Evolutionary conservation across 208 protist genomes (phyloP), one percentile per base, ranked within the genome.

Genomic region (Trypanosoma cruzi): DNA sequence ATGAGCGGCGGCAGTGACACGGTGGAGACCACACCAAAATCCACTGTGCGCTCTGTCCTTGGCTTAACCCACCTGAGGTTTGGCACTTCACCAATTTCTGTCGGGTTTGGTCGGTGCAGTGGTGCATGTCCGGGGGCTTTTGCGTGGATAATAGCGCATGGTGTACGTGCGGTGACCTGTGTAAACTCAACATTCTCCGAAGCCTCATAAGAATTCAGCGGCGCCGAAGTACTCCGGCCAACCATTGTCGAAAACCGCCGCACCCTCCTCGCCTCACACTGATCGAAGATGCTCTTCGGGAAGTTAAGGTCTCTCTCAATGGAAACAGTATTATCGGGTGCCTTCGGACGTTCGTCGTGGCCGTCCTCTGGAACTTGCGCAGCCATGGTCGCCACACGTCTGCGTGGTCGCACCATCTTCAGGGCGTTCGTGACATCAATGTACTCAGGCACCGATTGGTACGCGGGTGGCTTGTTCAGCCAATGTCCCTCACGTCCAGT

Each of bases 1-100:
- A 32, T 11, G 0, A 72, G 64, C 18, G 73, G 53, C 31, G 81
- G 64, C 58, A 80, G 68, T 28, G 67, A 70, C 11, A 77, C 74
- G 2, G 73, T 68, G 31, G 49, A 49, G 18, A 8, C 48, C 10
- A 53, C 36, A 49, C 80, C 82, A 36, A 93, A 80, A 32, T 80
- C 56, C 5, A 77, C 80, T 22, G 67, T 62, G 44, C 82, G 82
- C 37, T 62, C 75, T 5, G 46, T 69, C 56, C 69, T 77, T 6
- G 88, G 88, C 64, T 80, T 79, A 24, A 79, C 81, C 75, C 77
- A 81, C 13, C 75, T 66, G 20, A 87, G 57, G 44, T 84, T 88
- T n/a, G 88, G 88, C 10, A 89, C 70, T 7, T 90, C 74, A 14
- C 84, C 84, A 26, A 93, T 74, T 59, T 93, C 88, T 13, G 71